phyloP scores from a whole-genome alignment of 768 basidiomycete species.

The Gymnopilus junonius region DNA sequence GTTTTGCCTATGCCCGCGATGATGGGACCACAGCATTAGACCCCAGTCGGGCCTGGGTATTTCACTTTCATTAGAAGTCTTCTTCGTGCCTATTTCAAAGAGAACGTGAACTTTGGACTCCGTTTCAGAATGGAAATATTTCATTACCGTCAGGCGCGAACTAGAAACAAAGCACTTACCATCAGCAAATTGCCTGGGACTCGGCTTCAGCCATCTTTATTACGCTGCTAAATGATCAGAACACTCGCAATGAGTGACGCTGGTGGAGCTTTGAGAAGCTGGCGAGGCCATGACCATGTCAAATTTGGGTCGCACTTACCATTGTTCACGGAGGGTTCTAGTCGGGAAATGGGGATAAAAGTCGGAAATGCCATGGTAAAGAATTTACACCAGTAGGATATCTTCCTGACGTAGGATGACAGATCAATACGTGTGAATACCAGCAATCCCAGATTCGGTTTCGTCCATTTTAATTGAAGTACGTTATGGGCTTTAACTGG shows the following conservation, averaged over 20 bases:
- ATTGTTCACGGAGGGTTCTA: no score
- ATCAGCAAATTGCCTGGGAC: not conserved
- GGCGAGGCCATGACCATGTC: conserved; percentile 6
- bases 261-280: not conserved
- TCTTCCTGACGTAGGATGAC: not conserved
- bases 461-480: not conserved
- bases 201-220: not conserved
- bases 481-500: not conserved
- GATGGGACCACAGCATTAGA: not conserved
- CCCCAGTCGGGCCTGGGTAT: not conserved
- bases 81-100: not conserved
- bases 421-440: not conserved
- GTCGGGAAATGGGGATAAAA: not conserved
- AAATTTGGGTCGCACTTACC: no score
- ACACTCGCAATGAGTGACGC: conserved; percentile 1
- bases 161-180: not conserved
- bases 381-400: not conserved
- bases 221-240: no score
- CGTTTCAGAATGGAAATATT: not conserved
- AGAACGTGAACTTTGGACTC: not conserved
- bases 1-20: not conserved
- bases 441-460: not conserved
- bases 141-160: no score
- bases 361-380: not conserved
- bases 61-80: not conserved